Base-by-base conservation (phyloP, 2,329 filamentous ascomycete species). In the Keithomyces neogunnii region DNA sequence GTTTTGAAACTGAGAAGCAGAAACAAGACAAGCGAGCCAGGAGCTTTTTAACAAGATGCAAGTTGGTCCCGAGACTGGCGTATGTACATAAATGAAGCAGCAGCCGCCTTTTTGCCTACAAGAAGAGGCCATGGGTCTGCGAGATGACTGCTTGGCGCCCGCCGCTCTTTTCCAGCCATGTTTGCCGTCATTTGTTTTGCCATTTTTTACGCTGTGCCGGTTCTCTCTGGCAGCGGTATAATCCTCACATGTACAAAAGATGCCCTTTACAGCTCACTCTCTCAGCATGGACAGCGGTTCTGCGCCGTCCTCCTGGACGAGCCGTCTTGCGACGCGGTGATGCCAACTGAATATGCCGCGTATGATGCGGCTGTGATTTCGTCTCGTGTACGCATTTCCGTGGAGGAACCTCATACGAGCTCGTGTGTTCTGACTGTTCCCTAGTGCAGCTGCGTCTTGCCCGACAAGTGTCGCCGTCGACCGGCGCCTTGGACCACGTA, bases 201-300 rank as follows among this genome's bases (percentile, higher is more conserved):
- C n/a, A 6, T 38, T 47, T 5, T 49, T 13, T 5, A 49, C 33
- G 30, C 49, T 3, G 35, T 53, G 33, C 52, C 32, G 9, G 36
- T 11, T 7, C 11, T 47, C 4, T 31, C 11, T 33, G 45, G 30
- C 43, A 28, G 40, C 36, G 5, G 26, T 13, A 1, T 38, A 6
- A 28, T 48, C 58, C 0, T 44, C 26, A 28, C 30, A 11, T 68
- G 66, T 49, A 56, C 57, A 1, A 57, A 51, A 3, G 65, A 68
- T 47, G 53, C 55, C 3, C 59, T 68, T 8, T 68, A 64, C 49
- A 62, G 60, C 1, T 66, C 65, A 1, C 58, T 68, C 6, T 43
- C 55, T 5, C 49, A 51, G 29, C 52, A 62, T n/a, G 63, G 61
- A 1, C 50, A 53, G 30, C 48, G 55, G 0, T 68, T 66, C 33